phyloP scores from a whole-genome alignment of 2,329 filamentous ascomycete genomes.

The Gremmenia infestans region DNA sequence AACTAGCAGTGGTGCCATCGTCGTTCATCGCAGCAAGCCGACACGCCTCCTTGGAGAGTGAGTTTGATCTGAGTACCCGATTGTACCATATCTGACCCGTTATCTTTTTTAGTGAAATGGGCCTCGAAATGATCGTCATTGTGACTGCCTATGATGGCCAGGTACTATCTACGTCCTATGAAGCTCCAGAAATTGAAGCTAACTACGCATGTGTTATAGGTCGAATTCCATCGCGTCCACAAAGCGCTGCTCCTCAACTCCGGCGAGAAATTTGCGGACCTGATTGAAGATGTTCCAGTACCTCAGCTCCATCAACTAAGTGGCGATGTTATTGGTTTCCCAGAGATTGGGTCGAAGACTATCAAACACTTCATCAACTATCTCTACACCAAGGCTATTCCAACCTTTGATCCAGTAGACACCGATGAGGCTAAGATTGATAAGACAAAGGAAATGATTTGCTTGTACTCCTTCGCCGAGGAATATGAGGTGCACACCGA shows the following conservation, averaged over 20 bases:
- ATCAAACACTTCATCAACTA: conserved; percentile 21
- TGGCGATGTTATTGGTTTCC: background rate
- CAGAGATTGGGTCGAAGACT: background rate
- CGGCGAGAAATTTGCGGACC: background rate
- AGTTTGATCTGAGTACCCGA: no score
- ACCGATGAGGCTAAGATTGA: background rate
- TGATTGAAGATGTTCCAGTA: background rate
- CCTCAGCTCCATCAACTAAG: background rate
- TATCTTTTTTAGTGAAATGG: conserved; percentile 9
- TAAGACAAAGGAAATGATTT: conserved; percentile 9
- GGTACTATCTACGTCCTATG: no score
- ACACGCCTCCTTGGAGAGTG: no score
- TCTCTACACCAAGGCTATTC: conserved; percentile 16
- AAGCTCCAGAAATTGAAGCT: no score
- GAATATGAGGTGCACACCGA: conserved; percentile 3
- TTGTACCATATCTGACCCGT: background rate
- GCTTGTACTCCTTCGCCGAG: conserved; percentile 20
- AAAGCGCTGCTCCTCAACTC: conserved; percentile 12
- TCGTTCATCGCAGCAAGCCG: no score
- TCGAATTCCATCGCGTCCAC: conserved; percentile 8
- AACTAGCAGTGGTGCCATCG: no score
- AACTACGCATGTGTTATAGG: background rate
- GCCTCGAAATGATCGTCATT: conserved; percentile 13
- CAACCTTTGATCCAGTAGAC: conserved; percentile 1
- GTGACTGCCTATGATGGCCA: conserved; percentile 1